A percentile compares a stretch with the other conserved stretches of the same genome.
These are phyloP conservation scores for Amylostereum chailletii DNA, from an alignment of 1,284 basidiomycete species.

Conservation along the genomic window DNA sequence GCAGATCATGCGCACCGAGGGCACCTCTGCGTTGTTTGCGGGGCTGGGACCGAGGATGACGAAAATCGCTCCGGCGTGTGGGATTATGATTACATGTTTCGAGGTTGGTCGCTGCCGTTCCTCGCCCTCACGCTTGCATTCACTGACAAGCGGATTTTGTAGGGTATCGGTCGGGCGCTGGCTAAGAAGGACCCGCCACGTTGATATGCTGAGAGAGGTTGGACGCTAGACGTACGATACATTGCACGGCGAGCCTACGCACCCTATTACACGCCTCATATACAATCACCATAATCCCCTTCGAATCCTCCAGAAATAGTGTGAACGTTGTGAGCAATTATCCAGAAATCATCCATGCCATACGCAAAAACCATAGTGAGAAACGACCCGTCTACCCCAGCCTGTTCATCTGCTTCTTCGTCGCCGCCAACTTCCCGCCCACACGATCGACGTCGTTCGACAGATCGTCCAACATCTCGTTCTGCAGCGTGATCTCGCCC, in stretches of 20 bases:
- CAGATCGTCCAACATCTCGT: conserved; percentile 79
- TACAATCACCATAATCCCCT: conserved; percentile 4
- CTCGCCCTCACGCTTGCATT: neutral
- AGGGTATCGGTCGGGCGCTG: conserved; percentile 51
- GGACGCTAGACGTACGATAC: conserved; percentile 2
- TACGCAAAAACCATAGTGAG: no score
- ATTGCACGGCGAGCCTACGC: conserved; percentile 7
- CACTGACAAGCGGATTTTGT: conserved; percentile 6
- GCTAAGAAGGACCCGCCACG: conserved; percentile 21
- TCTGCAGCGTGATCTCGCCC: conserved; percentile 79
- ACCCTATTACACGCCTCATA: conserved; percentile 15
- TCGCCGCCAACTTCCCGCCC: conserved; percentile 66
- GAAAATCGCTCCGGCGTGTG: conserved; percentile 98
- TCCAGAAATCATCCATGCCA: no score
- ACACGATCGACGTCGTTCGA: conserved; percentile 67
- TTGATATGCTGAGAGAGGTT: neutral
- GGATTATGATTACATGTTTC: conserved; percentile 94
- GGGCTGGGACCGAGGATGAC: conserved; percentile 84
- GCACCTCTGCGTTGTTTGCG: conserved; percentile 71
- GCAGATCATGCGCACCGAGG: conserved; percentile 75
- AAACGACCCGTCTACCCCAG: conserved; percentile 31
- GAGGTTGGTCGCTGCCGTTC: conserved; percentile 49
- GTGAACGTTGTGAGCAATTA: no score
- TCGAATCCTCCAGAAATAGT: no score
- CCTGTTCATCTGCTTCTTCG: conserved; percentile 77